Percentiles rank a stretch among this genome's conserved stretches.
Conservation (phyloP, 805 yeast species). For the Saccharomycodes ludwigii region DNA sequence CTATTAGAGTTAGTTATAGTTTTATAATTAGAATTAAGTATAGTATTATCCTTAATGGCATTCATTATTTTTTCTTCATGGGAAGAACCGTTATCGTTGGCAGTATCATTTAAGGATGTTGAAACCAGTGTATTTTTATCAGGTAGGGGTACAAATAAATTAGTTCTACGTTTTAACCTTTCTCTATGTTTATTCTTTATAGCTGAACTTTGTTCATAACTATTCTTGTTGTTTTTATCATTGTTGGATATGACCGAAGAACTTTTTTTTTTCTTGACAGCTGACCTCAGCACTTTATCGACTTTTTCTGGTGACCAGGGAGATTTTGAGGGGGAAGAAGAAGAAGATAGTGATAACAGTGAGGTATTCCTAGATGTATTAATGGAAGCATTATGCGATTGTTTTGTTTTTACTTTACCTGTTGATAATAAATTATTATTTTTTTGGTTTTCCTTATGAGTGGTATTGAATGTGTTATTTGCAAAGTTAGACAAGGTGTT, state of each 20-base stretch:
- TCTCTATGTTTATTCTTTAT: constrained; percentile 2
- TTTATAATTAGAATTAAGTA: too few species aligned
- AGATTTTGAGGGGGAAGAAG: too few species aligned
- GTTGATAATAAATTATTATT: not conserved
- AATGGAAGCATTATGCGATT: not conserved
- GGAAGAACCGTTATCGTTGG: not conserved
- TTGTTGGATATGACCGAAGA: not conserved
- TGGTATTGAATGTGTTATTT: constrained; percentile 1
- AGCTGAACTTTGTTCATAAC: not conserved
- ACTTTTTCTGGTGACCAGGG: constrained; percentile 21
- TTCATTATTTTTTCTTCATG: not conserved
- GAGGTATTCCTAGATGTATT: constrained; percentile 3
- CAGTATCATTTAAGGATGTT: not conserved
- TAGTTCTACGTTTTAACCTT: constrained; percentile 19
- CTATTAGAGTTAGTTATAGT: too few species aligned
- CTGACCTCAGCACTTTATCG: constrained; percentile 7
- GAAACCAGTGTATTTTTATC: constrained; percentile 13
- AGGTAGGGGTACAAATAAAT: constrained; percentile 24
- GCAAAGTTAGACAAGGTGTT: too few species aligned
- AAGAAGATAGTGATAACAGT: too few species aligned
- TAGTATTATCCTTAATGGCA: not conserved
- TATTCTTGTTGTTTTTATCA: not conserved
- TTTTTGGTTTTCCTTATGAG: not conserved
- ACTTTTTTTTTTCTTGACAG: not conserved
- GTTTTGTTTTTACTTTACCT: not conserved